Evolutionary conservation across 352 stramenopile genomes (phyloP).

Genomic region (Phytopythium vexans): DNA sequence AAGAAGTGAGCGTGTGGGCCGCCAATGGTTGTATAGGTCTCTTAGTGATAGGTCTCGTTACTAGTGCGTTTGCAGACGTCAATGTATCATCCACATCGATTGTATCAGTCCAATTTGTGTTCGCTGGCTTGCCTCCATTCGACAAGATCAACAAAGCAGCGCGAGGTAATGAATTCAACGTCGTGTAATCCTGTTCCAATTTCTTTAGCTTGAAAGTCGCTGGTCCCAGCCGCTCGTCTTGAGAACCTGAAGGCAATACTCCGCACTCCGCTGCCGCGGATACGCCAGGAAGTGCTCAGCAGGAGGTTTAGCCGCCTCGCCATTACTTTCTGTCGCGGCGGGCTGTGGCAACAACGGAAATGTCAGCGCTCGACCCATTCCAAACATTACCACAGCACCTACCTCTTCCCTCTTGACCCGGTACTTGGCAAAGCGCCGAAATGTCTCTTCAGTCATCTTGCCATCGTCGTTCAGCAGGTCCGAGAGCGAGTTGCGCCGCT

Average conservation of each 20-base stretch:
- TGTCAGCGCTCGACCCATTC: not conserved
- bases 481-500: slow-evolving; percentile 6
- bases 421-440: slow-evolving; percentile 62
- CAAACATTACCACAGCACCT: slow-evolving; percentile 3
- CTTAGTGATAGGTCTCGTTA: too few relatives aligned
- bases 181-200: not conserved
- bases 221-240: slow-evolving; percentile 37
- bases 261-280: slow-evolving; percentile 51
- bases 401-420: slow-evolving; percentile 67
- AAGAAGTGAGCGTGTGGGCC: slow-evolving; percentile 11
- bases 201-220: slow-evolving; percentile 17
- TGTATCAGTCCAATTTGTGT: too few relatives aligned
- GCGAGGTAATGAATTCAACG: not conserved
- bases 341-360: slow-evolving; percentile 8
- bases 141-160: not conserved
- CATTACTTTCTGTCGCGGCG: slow-evolving; percentile 8
- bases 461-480: slow-evolving; percentile 44
- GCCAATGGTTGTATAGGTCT: too few relatives aligned
- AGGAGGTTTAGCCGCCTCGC: slow-evolving; percentile 19
- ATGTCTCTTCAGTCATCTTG: slow-evolving; percentile 66
- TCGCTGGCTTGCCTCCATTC: too few relatives aligned
- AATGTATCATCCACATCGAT: not conserved
- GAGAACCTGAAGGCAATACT: slow-evolving; percentile 56
- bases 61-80: too few relatives aligned
- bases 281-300: slow-evolving; percentile 61